Conservation (phyloP, 2,329 filamentous ascomycete species). For the Colletotrichum sp. region DNA sequence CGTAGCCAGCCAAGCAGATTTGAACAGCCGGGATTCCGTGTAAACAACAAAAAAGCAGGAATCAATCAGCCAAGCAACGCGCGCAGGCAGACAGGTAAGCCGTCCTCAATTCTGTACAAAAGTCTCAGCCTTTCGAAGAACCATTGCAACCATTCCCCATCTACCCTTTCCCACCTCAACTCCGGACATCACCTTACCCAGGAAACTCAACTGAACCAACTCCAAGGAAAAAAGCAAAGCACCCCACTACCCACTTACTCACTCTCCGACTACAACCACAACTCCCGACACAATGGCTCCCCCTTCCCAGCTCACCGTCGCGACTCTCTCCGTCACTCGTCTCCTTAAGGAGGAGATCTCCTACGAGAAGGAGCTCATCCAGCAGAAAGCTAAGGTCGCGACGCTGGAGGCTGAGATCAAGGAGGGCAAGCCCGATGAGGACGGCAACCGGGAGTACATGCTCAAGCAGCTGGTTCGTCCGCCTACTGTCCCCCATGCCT, state of each 20-base stretch:
- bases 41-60: constrained; percentile 15
- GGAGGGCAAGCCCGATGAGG: constrained; percentile 55
- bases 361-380: constrained; percentile 84
- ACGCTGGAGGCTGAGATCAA: constrained; percentile 68
- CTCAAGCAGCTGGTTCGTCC: constrained; percentile 83
- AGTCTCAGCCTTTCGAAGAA: not conserved
- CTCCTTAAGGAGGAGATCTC: constrained; percentile 90
- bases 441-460: constrained; percentile 78
- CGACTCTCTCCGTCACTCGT: constrained; percentile 78
- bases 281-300: constrained; percentile 66
- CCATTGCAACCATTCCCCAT: not conserved
- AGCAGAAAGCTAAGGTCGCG: constrained; percentile 75
- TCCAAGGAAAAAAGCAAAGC: not conserved
- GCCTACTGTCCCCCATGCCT: not conserved
- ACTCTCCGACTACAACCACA: not conserved
- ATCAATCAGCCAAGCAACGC: not conserved
- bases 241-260: not conserved
- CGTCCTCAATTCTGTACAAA: not conserved
- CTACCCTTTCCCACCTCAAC: not conserved
- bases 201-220: not conserved
- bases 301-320: constrained; percentile 77
- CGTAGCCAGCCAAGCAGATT: constrained; percentile 15
- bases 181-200: not conserved
- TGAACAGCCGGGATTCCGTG: constrained; percentile 6
- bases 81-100: not conserved